phyloP scores from a whole-genome alignment of 1,139 yeast genomes.

The Pneumocystis sp. region DNA sequence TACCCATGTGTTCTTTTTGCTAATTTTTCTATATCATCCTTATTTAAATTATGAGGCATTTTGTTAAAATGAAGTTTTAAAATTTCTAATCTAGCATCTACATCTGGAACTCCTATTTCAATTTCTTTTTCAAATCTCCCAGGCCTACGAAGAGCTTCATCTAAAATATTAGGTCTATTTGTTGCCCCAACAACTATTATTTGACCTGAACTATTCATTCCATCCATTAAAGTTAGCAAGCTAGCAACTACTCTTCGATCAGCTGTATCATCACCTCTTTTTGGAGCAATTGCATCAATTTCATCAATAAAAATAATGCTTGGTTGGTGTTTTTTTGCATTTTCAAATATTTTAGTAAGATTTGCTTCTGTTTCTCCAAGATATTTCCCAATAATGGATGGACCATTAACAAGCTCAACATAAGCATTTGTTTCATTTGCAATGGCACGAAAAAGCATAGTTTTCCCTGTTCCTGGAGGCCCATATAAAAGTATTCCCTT shows the following conservation, averaged over 20 bases:
- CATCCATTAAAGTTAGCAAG: slow-evolving; percentile 74
- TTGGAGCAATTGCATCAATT: slow-evolving; percentile 80
- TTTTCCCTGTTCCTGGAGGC: slow-evolving; percentile 96
- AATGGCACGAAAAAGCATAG: slow-evolving; percentile 70
- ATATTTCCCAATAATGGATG: slow-evolving; percentile 81
- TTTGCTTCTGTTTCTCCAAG: slow-evolving; percentile 86
- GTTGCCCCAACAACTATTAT: slow-evolving; percentile 72
- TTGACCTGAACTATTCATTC: slow-evolving; percentile 43
- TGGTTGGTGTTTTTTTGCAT: slow-evolving; percentile 75
- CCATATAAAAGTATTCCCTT: slow-evolving; percentile 84
- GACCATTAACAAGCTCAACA: slow-evolving; percentile 72
- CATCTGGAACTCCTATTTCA: slow-evolving; percentile 95
- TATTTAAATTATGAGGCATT: slow-evolving; percentile 54
- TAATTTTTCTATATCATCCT: slow-evolving; percentile 37
- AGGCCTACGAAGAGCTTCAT: slow-evolving; percentile 78
- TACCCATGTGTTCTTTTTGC: slow-evolving; percentile 86
- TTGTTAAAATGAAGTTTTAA: slow-evolving; percentile 43
- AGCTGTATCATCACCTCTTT: slow-evolving; percentile 55
- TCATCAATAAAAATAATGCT: slow-evolving; percentile 80
- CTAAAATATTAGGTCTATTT: slow-evolving; percentile 67
- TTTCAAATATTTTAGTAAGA: slow-evolving; percentile 63
- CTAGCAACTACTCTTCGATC: slow-evolving; percentile 87
- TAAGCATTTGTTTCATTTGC: slow-evolving; percentile 63
- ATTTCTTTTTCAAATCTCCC: slow-evolving; percentile 92
- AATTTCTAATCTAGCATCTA: slow-evolving; percentile 83